Evolutionary conservation across 2,329 filamentous ascomycete species (phyloP).

Genomic region (Botrytis elliptica): DNA sequence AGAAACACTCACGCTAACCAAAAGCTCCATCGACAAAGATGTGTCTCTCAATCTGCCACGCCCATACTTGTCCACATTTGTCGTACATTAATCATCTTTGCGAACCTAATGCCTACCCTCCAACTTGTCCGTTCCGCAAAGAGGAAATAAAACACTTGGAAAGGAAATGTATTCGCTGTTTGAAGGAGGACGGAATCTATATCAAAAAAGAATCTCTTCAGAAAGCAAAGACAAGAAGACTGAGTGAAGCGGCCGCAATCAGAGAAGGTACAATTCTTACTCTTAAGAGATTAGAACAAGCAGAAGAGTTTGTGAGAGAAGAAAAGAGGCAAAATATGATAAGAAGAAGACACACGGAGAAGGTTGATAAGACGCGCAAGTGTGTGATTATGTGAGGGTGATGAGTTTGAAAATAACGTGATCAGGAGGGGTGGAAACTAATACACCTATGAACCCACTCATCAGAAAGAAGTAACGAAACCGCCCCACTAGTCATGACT

Average conservation of each 20-base stretch:
- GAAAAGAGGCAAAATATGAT: neutral
- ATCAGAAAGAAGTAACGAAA: too few relatives aligned
- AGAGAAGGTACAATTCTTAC: neutral
- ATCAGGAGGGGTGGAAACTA: neutral
- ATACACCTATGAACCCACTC: neutral
- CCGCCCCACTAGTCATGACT: neutral
- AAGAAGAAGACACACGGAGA: neutral
- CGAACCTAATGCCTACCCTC: neutral
- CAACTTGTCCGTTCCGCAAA: neutral
- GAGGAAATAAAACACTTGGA: neutral
- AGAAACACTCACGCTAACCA: neutral
- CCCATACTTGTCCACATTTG: neutral
- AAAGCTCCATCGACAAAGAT: neutral
- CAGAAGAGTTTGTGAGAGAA: neutral
- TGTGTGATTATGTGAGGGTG: neutral
- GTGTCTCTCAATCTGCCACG: slow-evolving; percentile 6
- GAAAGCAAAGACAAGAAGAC: neutral
- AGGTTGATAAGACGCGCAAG: neutral
- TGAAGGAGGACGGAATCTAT: neutral
- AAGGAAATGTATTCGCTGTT: neutral
- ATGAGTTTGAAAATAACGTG: too few relatives aligned
- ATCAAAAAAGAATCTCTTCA: neutral
- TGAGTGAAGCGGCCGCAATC: neutral
- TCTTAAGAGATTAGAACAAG: neutral
- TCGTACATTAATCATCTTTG: neutral